Percentiles rank a stretch among this genome's conserved stretches.
Conservation (phyloP, 768 basidiomycete species). For the Pulveroboletus sp. region DNA sequence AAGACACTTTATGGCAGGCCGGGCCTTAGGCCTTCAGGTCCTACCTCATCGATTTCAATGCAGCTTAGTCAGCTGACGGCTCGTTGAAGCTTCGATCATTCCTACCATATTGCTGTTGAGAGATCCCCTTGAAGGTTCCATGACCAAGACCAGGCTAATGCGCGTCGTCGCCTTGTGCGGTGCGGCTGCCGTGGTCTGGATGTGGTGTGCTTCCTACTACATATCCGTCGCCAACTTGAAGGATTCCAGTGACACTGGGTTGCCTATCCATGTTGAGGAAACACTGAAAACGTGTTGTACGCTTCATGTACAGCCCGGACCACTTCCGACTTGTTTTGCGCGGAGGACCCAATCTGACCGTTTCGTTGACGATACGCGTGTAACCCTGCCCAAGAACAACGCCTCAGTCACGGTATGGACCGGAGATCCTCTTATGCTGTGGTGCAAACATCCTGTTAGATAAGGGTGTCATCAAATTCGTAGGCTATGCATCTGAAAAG, state of each 20-base stretch:
- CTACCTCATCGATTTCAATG: not conserved
- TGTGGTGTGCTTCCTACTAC: constrained; percentile 19
- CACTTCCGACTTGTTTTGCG: constrained; percentile 33
- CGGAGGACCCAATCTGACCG: constrained; percentile 36
- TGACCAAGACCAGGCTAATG: constrained; percentile 12
- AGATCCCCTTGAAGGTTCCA: constrained; percentile 4
- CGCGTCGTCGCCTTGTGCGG: constrained; percentile 20
- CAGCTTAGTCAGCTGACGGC: not conserved
- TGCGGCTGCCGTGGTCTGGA: constrained; percentile 11
- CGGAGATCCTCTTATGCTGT: constrained; percentile 35
- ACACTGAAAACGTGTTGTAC: constrained; percentile 34
- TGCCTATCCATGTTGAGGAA: constrained; percentile 30
- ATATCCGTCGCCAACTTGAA: not conserved
- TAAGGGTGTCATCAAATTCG: constrained; percentile 34
- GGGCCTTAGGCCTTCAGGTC: too few relatives aligned
- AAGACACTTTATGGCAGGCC: too few relatives aligned
- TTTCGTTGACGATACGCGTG: constrained; percentile 36
- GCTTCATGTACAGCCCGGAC: constrained; percentile 37
- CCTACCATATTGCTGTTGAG: constrained; percentile 15
- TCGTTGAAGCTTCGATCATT: constrained; percentile 31
- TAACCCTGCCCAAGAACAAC: constrained; percentile 46
- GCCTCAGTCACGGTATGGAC: constrained; percentile 59
- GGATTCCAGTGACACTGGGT: constrained; percentile 12
- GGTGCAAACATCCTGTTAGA: constrained; percentile 42
- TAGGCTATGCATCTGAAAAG: constrained; percentile 41